Evolutionary conservation across 2,329 filamentous ascomycete genomes (phyloP), one percentile per base, ranked within the genome.

Genomic region (Verticillium nubilum): DNA sequence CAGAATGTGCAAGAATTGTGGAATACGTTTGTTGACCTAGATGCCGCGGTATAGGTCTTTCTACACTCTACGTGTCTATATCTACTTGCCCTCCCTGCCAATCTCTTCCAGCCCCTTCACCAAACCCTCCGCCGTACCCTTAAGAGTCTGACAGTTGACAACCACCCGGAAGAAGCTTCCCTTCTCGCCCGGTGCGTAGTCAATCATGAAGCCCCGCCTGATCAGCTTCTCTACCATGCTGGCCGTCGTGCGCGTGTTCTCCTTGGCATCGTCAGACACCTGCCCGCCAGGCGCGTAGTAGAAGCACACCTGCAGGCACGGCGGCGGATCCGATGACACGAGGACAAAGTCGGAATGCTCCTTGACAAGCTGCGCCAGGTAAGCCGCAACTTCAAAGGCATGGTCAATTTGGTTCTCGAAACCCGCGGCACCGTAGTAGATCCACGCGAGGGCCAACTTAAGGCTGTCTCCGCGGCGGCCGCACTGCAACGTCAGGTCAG

Each of bases 221-320:
- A 85, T 76, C 62, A 86, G 70, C 64, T 68, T 74, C 56, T 71
- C 69, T 1, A 79, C 82, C 67, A 85, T 82, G 9, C 65, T 69
- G 64, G 76, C 74, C 31, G 83, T 85, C 47, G 75, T 71, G 47
- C 70, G 67, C 31, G 82, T 83, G 67, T 85, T 86, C 57, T 71
- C 73, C 37, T 72, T 72, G 5, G 70, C 64, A 17, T 77, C 72
- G 0, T 72, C 72, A 0, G 73, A 66, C 52, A 89, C 63, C 60
- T 73, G 67, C 2, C 86, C 84, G 1, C 78, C 78, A 0, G 85
- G 85, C 0, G 88, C 86, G 68, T 90, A 92, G 72, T 97, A 97
- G 73, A 98, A 98, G 78, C 94, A 97, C 25, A 98, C 90, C 76
- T 98, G 95, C 70, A 97, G 77, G 74, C 94, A 98, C 0, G 91